Percentiles rank a stretch among this genome's conserved stretches.
Evolutionary conservation across 352 stramenopile species (phyloP).

Genomic region (Thalassiosira delicatula): DNA sequence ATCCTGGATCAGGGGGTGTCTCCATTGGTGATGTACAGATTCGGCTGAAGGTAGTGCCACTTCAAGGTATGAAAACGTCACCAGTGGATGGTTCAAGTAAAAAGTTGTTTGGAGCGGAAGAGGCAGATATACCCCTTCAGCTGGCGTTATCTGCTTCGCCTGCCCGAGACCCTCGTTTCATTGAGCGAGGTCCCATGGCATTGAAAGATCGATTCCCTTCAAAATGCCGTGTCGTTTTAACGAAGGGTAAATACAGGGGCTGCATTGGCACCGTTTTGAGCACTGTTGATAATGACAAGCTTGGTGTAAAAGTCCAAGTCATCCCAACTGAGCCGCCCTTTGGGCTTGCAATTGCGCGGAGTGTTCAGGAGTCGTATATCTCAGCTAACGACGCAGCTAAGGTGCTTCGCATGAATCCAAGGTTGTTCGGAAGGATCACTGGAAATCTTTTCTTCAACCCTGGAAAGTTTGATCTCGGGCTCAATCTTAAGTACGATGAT

Average conservation of each 20-base stretch:
- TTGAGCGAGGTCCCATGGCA: slow-evolving; percentile 86
- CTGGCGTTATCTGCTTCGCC: slow-evolving; percentile 90
- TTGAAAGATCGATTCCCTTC: slow-evolving; percentile 90
- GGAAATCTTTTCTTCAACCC: slow-evolving; percentile 93
- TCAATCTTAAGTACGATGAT: slow-evolving; percentile 89
- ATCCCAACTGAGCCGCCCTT: too few relatives aligned
- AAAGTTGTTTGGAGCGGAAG: slow-evolving; percentile 94
- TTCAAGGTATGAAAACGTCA: slow-evolving; percentile 94
- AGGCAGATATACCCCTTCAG: slow-evolving; percentile 96
- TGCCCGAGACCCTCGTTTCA: slow-evolving; percentile 93
- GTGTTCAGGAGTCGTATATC: slow-evolving; percentile 91
- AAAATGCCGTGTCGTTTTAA: slow-evolving; percentile 88
- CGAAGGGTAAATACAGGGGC: slow-evolving; percentile 88
- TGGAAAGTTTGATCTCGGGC: slow-evolving; percentile 88
- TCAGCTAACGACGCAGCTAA: slow-evolving; percentile 85
- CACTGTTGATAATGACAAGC: too few relatives aligned
- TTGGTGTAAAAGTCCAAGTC: too few relatives aligned
- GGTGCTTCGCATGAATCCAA: slow-evolving; percentile 90
- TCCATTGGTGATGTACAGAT: slow-evolving; percentile 90
- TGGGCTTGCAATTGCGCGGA: slow-evolving; percentile 91
- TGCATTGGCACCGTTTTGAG: too few relatives aligned
- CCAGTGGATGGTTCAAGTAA: slow-evolving; percentile 90
- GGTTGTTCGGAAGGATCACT: slow-evolving; percentile 92
- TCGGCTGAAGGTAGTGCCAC: slow-evolving; percentile 86
- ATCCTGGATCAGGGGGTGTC: slow-evolving; percentile 85